phyloP scores from a whole-genome alignment of 129 eudicot species.

The Flaveria ramosissima region DNA sequence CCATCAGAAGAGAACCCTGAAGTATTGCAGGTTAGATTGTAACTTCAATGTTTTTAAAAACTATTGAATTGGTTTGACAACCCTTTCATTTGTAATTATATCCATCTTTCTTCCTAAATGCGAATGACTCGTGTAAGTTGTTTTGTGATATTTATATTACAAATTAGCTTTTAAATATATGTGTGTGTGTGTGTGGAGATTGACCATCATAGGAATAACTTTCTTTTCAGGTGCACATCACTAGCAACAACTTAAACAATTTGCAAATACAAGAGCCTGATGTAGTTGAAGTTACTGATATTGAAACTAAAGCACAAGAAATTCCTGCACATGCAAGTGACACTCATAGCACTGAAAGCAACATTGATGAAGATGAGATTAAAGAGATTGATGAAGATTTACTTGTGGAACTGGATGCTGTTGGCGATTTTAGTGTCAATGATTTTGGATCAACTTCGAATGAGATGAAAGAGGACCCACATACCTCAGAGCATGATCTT shows the following conservation, averaged over 20 bases:
- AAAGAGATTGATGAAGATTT: slow-evolving; percentile 68
- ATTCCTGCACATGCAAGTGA: slow-evolving; percentile 28
- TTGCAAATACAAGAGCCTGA: slow-evolving; percentile 38
- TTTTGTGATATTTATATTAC: not conserved
- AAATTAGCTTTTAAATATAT: slow-evolving; percentile 8
- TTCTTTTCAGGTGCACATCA: slow-evolving; percentile 33
- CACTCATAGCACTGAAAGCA: slow-evolving; percentile 28
- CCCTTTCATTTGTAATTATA: slow-evolving; percentile 16
- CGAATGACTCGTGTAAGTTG: not conserved
- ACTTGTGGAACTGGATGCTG: slow-evolving; percentile 66
- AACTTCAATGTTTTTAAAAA: not conserved
- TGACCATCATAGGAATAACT: slow-evolving; percentile 26
- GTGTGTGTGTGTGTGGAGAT: slow-evolving; percentile 12
- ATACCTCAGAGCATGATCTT: slow-evolving; percentile 24
- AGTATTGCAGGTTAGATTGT: slow-evolving; percentile 37
- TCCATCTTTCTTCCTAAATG: not conserved
- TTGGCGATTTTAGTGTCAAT: slow-evolving; percentile 65
- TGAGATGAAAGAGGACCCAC: slow-evolving; percentile 30
- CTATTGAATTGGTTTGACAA: not conserved
- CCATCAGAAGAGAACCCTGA: slow-evolving; percentile 34
- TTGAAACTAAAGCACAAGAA: slow-evolving; percentile 38
- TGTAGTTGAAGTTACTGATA: slow-evolving; percentile 29
- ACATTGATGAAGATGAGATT: slow-evolving; percentile 54
- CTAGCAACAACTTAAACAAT: slow-evolving; percentile 25
- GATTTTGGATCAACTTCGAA: slow-evolving; percentile 37